Base-by-base conservation (phyloP, 2,329 filamentous ascomycete genomes). In the Penicillium sclerotiorum region DNA sequence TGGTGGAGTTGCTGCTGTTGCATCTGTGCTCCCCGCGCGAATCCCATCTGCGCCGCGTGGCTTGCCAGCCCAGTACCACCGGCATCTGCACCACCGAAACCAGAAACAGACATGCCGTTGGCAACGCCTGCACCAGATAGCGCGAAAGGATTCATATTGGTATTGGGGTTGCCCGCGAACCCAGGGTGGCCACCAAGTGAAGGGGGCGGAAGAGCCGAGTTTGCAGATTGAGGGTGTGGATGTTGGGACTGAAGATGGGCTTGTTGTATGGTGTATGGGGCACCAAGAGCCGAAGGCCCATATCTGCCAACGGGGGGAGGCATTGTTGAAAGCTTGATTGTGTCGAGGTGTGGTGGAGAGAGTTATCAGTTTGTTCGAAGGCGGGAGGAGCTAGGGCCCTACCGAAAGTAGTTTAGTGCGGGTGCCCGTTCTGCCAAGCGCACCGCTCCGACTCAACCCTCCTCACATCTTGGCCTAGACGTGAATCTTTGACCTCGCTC, bases 41-140 rank as follows among this genome's bases (percentile, higher is more conserved):
- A 96, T 6, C 90, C 87, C 81, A 94, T 89, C 65, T 93, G 85
- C 52, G 90, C 90, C 56, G 89, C 90, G 70, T 95, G 90, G 70
- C 90, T 93, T 25, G 86, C 90, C 44, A 96, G 82, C 1, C 90
- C 90, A 17, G 88, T 87, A 50, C 77, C 76, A 20, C 78, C 79
- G 47, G 77, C 74, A 55, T 85, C 85, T 8, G 78, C 82, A 56
- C 74, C 81, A 48, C 73, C 82, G 52, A 72, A 73, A 80, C 77
- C 76, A 49, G 79, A 81, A 55, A 78, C 82, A 42, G 80, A 81
- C 50, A 85, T 75, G 43, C 80, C 81, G 57, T 89, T 79, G 25
- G 70, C 60, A 52, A 75, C 72, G 13, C 72, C 73, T 37, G 74
- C 72, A 22, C 81, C 77, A 2, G 81, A 67, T 20, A 75, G 53